Evolutionary conservation across 768 basidiomycete genomes (phyloP).

Genomic region (Hebeloma cylindrosporum): DNA sequence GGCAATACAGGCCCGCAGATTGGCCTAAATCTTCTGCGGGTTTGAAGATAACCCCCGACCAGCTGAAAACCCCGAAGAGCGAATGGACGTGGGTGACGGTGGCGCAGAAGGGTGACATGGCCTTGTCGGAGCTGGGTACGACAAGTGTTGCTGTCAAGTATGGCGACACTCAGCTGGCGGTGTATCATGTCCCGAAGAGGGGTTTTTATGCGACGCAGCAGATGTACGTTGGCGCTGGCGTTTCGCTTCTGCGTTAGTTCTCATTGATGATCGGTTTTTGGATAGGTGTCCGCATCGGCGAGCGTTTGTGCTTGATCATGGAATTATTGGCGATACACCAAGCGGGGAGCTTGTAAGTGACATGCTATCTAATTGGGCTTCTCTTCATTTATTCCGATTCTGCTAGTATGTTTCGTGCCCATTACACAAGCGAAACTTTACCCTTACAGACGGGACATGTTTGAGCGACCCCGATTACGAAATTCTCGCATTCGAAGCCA

Average conservation of each 20-base stretch:
- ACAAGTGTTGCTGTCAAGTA: slow-evolving; percentile 58
- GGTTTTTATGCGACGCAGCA: slow-evolving; percentile 71
- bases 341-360: slow-evolving; percentile 53
- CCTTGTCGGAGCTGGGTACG: slow-evolving; percentile 42
- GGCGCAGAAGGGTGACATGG: slow-evolving; percentile 48
- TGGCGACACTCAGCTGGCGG: slow-evolving; percentile 64
- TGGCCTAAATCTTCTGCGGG: slow-evolving; percentile 62
- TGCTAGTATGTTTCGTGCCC: slow-evolving; percentile 45
- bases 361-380: no score
- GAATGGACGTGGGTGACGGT: slow-evolving; percentile 60
- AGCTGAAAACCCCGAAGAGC: slow-evolving; percentile 39
- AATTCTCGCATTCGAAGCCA: slow-evolving; percentile 61
- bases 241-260: no score
- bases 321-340: slow-evolving; percentile 64
- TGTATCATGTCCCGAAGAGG: slow-evolving; percentile 60
- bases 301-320: slow-evolving; percentile 71
- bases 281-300: slow-evolving; percentile 48
- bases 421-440: slow-evolving; percentile 67
- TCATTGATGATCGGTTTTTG: no score
- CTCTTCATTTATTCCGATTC: slow-evolving; percentile 12
- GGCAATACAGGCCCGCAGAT: slow-evolving; percentile 62
- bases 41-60: slow-evolving; percentile 45
- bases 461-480: slow-evolving; percentile 58
- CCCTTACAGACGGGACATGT: slow-evolving; percentile 54
- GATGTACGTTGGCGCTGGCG: no score